Evolutionary conservation across 768 basidiomycete species (phyloP), one percentile per base, ranked within the genome.

Genomic region (Rhizopogon roseolus): DNA sequence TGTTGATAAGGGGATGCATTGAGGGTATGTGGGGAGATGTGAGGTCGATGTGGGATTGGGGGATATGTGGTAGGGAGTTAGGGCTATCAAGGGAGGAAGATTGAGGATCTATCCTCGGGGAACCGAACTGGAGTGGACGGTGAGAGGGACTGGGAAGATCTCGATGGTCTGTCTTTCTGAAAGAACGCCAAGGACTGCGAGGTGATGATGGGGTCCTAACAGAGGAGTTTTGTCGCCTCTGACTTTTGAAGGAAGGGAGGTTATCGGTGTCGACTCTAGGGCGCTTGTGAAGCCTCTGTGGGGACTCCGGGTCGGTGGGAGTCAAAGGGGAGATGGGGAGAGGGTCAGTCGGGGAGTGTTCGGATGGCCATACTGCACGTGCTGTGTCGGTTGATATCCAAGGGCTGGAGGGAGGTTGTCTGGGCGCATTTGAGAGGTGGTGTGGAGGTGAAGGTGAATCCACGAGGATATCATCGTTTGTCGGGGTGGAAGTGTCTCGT

Each of bases 1-100:
- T 79, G 63, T 90, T 93, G 66, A 96, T 90, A 41, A 87, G 80
- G 0, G 94, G 92, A 32, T 78, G 75, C 41, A 80, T 71, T 36
- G 88, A 75, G 6, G 90, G 90, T 55, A 90, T 81, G 57, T 84
- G 80, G 3, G 81, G 75, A 2, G 75, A 73, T 14, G 66, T 40
- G 10, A 74, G 72, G 62, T 78, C 77, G 50, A 76, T 66, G 42
- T 73, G 61, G 1, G 70, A 64, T 32, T 64, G 57, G 2, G 73
- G 58, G 57, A 64, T 22, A 58, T 70, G 16, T 57, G 62, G 22
- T 58, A 70, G 52, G 14, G 77, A 40, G 49, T 55, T 46, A 44
- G 63, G 46, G 22, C 45, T 54, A 54, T 55, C 57, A 44, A 64
- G 32, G 50, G 61, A 53, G 3, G 63, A 61, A n/a, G 52, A 62